Base-by-base conservation (phyloP, 305 asterid species). In the Fraxinus latifolia region DNA sequence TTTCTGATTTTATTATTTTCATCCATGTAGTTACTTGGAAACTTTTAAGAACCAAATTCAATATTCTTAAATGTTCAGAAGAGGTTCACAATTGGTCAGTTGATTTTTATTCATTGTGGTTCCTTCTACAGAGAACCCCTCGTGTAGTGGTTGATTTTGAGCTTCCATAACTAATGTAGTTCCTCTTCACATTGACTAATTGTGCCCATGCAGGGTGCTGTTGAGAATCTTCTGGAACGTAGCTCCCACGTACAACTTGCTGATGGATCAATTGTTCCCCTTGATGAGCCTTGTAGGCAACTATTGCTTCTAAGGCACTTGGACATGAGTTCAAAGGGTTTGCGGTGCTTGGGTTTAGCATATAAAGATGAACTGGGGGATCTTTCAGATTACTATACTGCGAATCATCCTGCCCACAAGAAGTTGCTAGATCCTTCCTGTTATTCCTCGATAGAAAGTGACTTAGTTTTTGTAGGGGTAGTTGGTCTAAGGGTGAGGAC, bases 341-440 rank as follows among this genome's bases (percentile, higher is more conserved):
- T 95, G 76, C 90, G 98, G 44, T 93, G 98, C 86, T 86, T 95
- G 77, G 98, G 94, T 50, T 81, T 95, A 85, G 98, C 98, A 17
- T 93, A 90, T 80, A 95, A 90, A 82, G 98, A 95, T 79, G 94
- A 91, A 42, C 85, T 93, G 15, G 95, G 89, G 47, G 98, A 93
- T 85, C 85, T 95, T 82, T 91, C 95, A 0, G 97, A 92, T 80
- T 93, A 91, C 87, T 80, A 86, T 78, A 84, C 91, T 21, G 89
- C 79, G 70, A 76, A 60, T 67, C 97, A 95, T 88, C 96, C 96
- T 31, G 95, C 95, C 53, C 94, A 91, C 81, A 89, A 88, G 86
- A 90, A 85, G 88, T 87, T 95, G 84, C 94, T 93, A n/a, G 98
- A 95, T 84, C 97, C 88, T 76, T 88, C 97, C 62, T 78, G 86